Base-by-base conservation (phyloP, 2,329 filamentous ascomycete species). In the Calonectria crousiana region DNA sequence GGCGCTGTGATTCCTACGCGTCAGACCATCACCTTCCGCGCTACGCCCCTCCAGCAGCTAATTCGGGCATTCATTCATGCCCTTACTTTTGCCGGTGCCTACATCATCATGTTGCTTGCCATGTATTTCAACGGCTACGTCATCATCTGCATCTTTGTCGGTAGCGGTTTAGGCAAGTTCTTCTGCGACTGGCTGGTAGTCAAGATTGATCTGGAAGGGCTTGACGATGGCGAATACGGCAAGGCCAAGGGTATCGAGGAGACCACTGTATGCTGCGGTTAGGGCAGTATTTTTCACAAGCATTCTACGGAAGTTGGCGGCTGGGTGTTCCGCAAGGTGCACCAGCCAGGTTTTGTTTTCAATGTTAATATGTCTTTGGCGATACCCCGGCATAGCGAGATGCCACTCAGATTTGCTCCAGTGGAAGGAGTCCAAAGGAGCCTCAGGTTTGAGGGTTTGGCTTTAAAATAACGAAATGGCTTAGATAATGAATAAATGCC, bases 131-230 rank as follows among this genome's bases (percentile, higher is more conserved):
- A 91, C 78, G 90, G 92, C 38, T 96, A 94, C 83, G 89, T 96
- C 75, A 95, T 96, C 82, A 93, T 96, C 74, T 94, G 91, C 78
- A 94, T 96, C 80, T 90, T 96, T 73, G 79, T 90, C 52, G 89
- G 89, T 5, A 87, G 87, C 13, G 86, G 87, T 10, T 76, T 90
- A 56, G 89, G 89, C 73, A 90, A 90, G 82, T 90, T 90, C 78
- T 76, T 89, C n/a, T 89, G 86, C 77, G 88, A 90, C 79, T 90
- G 89, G 89, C 82, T 89, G 80, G 86, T 86, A 30, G 82, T 84
- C 62, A 85, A 83, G 70, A 82, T 89, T n/a, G 82, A 86, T 0
- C 70, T 85, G 36, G 81, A 81, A 1, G 76, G 71, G 3, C 74
- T 83, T 1, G 79, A 74, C 1, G 76, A 77, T 6, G 78, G 76